A percentile compares a stretch with the other conserved stretches of the same genome.
phyloP scores from a whole-genome alignment of 768 basidiomycete genomes.

The Amanita phalloides region DNA sequence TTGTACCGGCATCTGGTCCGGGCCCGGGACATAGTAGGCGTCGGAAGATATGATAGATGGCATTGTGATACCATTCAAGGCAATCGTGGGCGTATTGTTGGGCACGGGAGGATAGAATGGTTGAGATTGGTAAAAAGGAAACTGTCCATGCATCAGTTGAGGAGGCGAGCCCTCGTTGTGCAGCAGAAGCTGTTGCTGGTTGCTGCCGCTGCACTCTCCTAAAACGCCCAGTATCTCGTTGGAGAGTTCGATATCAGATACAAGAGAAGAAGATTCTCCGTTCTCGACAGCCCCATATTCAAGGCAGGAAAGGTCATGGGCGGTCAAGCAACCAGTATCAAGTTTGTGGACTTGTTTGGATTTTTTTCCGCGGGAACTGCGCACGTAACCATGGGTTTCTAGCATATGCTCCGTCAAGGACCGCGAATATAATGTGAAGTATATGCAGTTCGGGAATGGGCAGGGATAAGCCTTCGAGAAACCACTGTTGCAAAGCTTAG shows the following conservation, averaged over 20 bases:
- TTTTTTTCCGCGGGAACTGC: not conserved
- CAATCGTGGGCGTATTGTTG: not conserved
- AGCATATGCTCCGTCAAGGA: not conserved
- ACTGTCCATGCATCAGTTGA: too few relatives aligned
- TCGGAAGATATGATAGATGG: not conserved
- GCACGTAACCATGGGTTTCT: not conserved
- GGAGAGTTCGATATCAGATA: not conserved
- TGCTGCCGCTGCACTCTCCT: not conserved
- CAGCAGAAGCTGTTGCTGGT: not conserved
- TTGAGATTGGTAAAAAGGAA: too few relatives aligned
- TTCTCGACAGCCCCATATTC: not conserved
- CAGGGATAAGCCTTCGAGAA: not conserved
- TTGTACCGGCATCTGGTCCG: not conserved
- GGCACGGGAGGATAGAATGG: too few relatives aligned
- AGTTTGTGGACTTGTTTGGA: not conserved
- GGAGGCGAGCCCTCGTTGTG: not conserved
- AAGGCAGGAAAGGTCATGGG: not conserved
- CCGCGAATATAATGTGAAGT: not conserved
- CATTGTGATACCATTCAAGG: not conserved
- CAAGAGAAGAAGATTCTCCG: not conserved
- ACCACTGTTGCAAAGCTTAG: not conserved
- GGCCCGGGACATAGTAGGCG: not conserved
- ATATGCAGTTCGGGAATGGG: not conserved
- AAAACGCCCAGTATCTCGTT: not conserved
- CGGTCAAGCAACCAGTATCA: not conserved